A percentile compares a stretch with the other conserved stretches of the same genome.
Evolutionary conservation across 495 filamentous ascomycete genomes (phyloP).

Genomic region (Podospora pseudopauciseta): DNA sequence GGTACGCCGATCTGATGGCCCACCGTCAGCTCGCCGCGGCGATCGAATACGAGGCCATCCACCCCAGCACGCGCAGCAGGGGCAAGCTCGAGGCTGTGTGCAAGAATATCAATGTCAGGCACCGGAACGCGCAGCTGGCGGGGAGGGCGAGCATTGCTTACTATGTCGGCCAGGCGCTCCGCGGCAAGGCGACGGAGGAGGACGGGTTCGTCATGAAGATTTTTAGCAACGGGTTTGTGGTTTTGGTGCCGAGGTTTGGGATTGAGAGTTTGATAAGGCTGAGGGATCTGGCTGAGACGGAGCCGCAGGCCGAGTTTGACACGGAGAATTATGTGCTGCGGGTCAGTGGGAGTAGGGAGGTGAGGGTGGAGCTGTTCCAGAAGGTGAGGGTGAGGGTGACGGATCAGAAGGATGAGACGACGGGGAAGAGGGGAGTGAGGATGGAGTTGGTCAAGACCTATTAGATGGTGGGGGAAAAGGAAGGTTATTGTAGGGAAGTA

Average conservation of each 20-base stretch:
- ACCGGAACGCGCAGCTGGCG: slow-evolving; percentile 94
- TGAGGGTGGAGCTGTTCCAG: slow-evolving; percentile 77
- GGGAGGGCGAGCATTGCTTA: slow-evolving; percentile 91
- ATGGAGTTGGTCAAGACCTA: slow-evolving; percentile 55
- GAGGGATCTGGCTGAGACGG: slow-evolving; percentile 71
- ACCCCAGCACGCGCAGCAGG: slow-evolving; percentile 70
- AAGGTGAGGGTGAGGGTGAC: slow-evolving; percentile 83
- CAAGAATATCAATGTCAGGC: slow-evolving; percentile 96
- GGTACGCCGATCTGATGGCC: slow-evolving; percentile 90
- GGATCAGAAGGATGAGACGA: slow-evolving; percentile 87
- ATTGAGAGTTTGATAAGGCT: slow-evolving; percentile 88
- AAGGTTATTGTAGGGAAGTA: not conserved
- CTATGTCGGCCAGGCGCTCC: slow-evolving; percentile 93
- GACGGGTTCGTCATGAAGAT: slow-evolving; percentile 96
- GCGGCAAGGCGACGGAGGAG: slow-evolving; percentile 75
- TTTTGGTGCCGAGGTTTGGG: slow-evolving; percentile 91
- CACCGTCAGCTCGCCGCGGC: slow-evolving; percentile 94
- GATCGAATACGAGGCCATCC: slow-evolving; percentile 82
- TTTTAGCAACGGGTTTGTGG: slow-evolving; percentile 93
- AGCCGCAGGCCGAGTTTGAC: slow-evolving; percentile 76
- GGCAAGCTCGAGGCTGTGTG: slow-evolving; percentile 86
- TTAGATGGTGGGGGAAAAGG: not conserved
- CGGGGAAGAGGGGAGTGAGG: slow-evolving; percentile 86
- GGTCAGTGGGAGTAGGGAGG: slow-evolving; percentile 50
- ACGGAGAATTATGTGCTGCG: slow-evolving; percentile 74